Percentiles rank a stretch among this genome's conserved stretches.
These are phyloP conservation scores for Malus orientalis DNA, from an alignment of 306 rosid genomes.

Conservation along the genomic window DNA sequence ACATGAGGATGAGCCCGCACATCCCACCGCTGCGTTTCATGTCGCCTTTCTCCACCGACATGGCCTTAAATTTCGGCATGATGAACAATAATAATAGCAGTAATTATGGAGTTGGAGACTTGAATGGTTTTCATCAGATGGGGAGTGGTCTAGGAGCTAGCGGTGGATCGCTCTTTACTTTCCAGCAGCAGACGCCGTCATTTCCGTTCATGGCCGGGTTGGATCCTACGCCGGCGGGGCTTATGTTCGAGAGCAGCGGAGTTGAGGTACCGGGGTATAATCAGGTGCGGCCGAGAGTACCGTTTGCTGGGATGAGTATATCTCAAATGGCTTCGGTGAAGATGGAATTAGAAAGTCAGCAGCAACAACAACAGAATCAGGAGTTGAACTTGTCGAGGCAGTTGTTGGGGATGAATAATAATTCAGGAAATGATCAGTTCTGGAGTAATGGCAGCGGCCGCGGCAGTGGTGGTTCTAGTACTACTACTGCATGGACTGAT, in stretches of 20 bases:
- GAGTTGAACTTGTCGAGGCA: constrained; percentile 57
- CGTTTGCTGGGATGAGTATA: constrained; percentile 13
- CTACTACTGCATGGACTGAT: constrained; percentile 53
- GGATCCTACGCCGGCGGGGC: constrained; percentile 35
- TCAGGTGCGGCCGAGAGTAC: constrained; percentile 28
- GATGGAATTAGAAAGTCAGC: constrained; percentile 30
- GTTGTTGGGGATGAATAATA: constrained; percentile 37
- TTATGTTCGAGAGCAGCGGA: constrained; percentile 30
- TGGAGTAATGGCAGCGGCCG: constrained; percentile 27
- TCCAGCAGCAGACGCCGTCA: constrained; percentile 46
- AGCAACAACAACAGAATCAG: background rate
- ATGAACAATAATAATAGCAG: constrained; percentile 9
- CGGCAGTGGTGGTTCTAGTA: constrained; percentile 1
- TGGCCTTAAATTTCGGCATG: constrained; percentile 52
- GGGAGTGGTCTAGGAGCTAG: constrained; percentile 29
- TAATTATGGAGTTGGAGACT: constrained; percentile 38
- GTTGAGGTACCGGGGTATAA: constrained; percentile 20
- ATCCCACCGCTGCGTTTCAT: constrained; percentile 42
- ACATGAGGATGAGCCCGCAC: constrained; percentile 4
- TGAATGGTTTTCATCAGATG: constrained; percentile 37
- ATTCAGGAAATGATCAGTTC: constrained; percentile 33
- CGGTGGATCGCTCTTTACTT: constrained; percentile 18
- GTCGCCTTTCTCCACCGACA: constrained; percentile 42
- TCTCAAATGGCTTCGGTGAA: constrained; percentile 48
- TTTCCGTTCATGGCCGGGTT: constrained; percentile 49